Evolutionary conservation across 2,329 filamentous ascomycete genomes (phyloP).

Genomic region (Rutstroemia sp.): DNA sequence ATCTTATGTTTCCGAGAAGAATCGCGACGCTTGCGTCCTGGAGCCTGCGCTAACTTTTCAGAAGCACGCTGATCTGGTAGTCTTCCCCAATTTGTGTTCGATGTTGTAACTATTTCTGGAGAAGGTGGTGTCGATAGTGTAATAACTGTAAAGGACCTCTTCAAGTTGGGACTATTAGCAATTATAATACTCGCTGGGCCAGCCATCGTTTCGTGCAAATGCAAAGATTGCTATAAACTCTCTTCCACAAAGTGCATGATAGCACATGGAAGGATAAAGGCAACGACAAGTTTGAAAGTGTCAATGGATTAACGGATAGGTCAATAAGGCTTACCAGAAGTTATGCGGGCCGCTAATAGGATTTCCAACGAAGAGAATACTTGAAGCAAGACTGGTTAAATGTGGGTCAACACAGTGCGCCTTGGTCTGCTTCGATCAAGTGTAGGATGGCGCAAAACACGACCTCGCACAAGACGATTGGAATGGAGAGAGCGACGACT

Average conservation of each 20-base stretch:
- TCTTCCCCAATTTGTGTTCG: conserved; percentile 3
- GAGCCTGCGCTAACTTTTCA: conserved; percentile 12
- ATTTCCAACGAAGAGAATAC: background rate
- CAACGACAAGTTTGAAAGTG: background rate
- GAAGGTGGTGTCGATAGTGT: conserved; percentile 15
- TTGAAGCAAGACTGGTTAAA: background rate
- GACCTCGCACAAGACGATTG: conserved; percentile 2
- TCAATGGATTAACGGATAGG: background rate
- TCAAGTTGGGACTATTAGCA: conserved; percentile 27
- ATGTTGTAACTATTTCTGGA: conserved; percentile 14
- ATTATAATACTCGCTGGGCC: conserved; percentile 16
- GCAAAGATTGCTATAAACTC: background rate
- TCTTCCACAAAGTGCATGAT: background rate
- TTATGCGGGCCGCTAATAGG: background rate
- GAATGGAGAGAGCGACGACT: conserved; percentile 1
- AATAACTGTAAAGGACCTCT: conserved; percentile 23
- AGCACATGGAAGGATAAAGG: background rate
- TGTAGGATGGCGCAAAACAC: background rate
- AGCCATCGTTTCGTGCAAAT: conserved; percentile 14
- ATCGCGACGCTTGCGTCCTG: conserved; percentile 13
- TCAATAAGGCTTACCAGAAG: background rate
- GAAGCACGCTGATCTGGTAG: background rate
- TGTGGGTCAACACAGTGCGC: background rate
- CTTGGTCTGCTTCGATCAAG: conserved; percentile 1
- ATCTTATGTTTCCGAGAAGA: conserved; percentile 35